Evolutionary conservation across 129 eudicot species (phyloP).

Genomic region (Rutidosis leptorrhynchoides): DNA sequence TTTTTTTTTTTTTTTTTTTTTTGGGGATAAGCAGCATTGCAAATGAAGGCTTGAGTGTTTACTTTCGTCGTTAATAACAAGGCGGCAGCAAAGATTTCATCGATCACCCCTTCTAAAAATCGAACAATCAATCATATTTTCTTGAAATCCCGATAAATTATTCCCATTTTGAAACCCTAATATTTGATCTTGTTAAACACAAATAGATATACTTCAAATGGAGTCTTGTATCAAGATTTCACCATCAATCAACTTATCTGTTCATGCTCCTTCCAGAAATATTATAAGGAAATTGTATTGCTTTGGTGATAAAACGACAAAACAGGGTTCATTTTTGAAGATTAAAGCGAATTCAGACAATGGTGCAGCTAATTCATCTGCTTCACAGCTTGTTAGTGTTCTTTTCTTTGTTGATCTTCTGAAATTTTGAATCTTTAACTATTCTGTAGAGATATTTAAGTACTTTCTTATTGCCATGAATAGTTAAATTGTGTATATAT

Average conservation of each 20-base stretch:
- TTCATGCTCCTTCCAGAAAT: constrained; percentile 14
- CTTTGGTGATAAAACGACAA: constrained; percentile 2
- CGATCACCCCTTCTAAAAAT: constrained; percentile 19
- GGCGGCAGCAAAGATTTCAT: constrained; percentile 14
- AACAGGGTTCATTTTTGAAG: constrained; percentile 7
- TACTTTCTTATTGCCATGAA: not conserved
- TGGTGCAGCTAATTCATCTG: constrained; percentile 30
- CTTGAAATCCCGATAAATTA: not conserved
- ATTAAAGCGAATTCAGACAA: constrained; percentile 32
- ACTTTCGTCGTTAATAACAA: constrained; percentile 32
- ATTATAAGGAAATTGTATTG: not conserved
- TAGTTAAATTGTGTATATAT: not conserved
- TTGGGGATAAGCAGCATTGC: constrained; percentile 1
- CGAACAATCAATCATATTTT: not conserved
- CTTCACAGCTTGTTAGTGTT: constrained; percentile 33
- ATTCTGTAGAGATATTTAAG: not conserved
- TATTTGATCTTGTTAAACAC: not conserved
- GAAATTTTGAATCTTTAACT: not conserved
- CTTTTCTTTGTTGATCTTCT: not conserved
- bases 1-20: not conserved
- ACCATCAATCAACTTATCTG: constrained; percentile 21
- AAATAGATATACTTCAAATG: constrained; percentile 19
- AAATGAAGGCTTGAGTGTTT: not conserved
- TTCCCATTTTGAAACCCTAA: constrained; percentile 19
- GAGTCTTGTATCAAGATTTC: constrained; percentile 32